Evolutionary conservation across 2,329 filamentous ascomycete species (phyloP), one percentile per base, ranked within the genome.

Genomic region (Pseudogymnoascus sp.): DNA sequence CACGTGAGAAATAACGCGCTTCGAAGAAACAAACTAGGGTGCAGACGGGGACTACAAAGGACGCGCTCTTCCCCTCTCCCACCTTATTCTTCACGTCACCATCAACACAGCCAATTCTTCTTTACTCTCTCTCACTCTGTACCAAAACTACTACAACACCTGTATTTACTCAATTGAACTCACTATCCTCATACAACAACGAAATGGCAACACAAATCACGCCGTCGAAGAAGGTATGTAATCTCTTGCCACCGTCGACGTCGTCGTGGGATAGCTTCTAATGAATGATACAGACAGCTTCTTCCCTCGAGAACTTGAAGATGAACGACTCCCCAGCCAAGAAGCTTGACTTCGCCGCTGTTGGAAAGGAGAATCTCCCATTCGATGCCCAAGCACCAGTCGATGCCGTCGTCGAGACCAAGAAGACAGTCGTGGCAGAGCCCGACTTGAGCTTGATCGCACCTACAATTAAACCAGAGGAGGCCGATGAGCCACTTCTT

Each of bases 311-410:
- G 76, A 85, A 84, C 69, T 83, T 97, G 75, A 95, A 93, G 79
- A 95, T 97, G 85, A 79, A 74, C 66, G 90, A 95, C 69, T 94
- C 91, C 0, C 92, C 92, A 50, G 79, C 88, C 66, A 96, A 96
- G 87, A 95, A 95, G 83, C 84, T 94, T 68, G 82, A 89, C 79
- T 91, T 96, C 74, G 77, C 82, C 67, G 73, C 79, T 61, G 81
- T 81, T 63, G 82, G 90, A 79, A 96, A 96, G 79, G 92, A 96
- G 79, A 96, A 96, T 78, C 77, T 81, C 64, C 77, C 82, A 64
- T 71, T 81, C 66, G 78, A 81, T 63, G 68, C 76, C 40, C 74
- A 79, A 66, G 73, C 79, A 67, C 73, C 84, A 69, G 77, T 81
- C 70, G 74, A 78, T 68, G 73, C 80, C 64, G 77, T 80, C 67